phyloP scores from a whole-genome alignment of 441 rosid species.

The Aleurites moluccanus region DNA sequence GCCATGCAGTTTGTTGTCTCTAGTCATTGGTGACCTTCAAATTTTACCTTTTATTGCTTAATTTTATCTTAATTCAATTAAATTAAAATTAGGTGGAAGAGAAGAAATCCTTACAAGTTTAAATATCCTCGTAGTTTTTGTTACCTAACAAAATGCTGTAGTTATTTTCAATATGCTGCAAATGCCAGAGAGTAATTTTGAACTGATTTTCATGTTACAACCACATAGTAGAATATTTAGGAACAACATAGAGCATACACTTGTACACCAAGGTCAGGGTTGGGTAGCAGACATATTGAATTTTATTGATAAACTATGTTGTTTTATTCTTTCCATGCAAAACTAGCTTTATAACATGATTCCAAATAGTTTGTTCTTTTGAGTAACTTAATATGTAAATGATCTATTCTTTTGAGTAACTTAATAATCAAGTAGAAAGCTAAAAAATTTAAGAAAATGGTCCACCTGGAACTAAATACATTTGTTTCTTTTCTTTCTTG shows the following conservation, averaged over 20 bases:
- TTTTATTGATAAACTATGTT: not conserved
- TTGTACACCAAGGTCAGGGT: not conserved
- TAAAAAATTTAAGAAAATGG: not conserved
- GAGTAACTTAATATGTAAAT: too few species aligned
- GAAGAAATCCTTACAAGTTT: not conserved
- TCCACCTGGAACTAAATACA: not conserved
- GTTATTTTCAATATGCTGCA: not conserved
- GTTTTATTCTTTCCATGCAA: not conserved
- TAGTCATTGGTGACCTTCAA: too few species aligned
- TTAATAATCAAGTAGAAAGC: not conserved
- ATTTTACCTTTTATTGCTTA: not conserved
- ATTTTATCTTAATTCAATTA: not conserved
- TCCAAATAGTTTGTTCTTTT: not conserved
- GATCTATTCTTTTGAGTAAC: not conserved
- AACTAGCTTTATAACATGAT: conserved; percentile 3
- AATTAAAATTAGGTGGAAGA: not conserved
- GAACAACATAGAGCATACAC: not conserved
- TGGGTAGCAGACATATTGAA: not conserved
- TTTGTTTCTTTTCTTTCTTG: not conserved
- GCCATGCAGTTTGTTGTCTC: too few species aligned
- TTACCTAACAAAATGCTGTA: not conserved
- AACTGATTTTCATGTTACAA: not conserved
- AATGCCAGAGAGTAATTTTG: not conserved
- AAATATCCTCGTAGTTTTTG: not conserved
- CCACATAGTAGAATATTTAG: not conserved